phyloP scores from a whole-genome alignment of 805 yeast species.

The Suhomyces faveliae region DNA sequence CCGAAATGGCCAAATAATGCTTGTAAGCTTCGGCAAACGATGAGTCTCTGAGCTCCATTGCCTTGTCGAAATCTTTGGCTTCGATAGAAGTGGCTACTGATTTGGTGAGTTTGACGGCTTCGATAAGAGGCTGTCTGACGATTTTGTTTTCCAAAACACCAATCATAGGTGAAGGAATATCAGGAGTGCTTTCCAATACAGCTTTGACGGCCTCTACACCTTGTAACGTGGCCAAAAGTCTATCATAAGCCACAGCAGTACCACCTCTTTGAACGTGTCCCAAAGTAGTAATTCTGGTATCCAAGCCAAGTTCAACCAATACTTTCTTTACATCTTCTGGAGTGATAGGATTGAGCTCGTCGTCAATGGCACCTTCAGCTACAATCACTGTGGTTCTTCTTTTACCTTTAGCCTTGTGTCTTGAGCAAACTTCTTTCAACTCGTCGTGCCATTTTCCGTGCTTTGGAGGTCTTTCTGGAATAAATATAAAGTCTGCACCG shows the following conservation, averaged over 20 bases:
- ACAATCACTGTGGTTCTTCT: conserved; percentile 78
- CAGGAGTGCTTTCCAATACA: conserved; percentile 63
- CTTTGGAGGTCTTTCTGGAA: conserved; percentile 76
- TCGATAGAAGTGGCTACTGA: conserved; percentile 70
- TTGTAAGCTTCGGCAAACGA: conserved; percentile 63
- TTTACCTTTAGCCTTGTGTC: conserved; percentile 70
- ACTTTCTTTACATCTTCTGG: conserved; percentile 65
- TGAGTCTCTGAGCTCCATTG: conserved; percentile 69
- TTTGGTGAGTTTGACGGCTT: conserved; percentile 70
- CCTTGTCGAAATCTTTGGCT: conserved; percentile 62
- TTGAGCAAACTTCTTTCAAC: conserved; percentile 57
- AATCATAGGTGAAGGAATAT: conserved; percentile 77
- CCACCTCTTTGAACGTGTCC: conserved; percentile 89
- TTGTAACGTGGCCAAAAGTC: conserved; percentile 71
- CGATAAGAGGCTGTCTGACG: conserved; percentile 64
- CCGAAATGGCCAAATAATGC: conserved; percentile 57
- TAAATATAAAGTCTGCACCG: conserved; percentile 76
- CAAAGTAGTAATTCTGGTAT: conserved; percentile 72
- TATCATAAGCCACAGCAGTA: conserved; percentile 71
- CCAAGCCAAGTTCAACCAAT: conserved; percentile 65
- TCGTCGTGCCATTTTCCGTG: conserved; percentile 64
- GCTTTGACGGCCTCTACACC: conserved; percentile 83
- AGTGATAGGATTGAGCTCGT: conserved; percentile 64
- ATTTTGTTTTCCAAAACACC: conserved; percentile 71
- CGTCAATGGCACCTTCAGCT: conserved; percentile 80